A percentile compares a stretch with the other conserved stretches of the same genome.
Evolutionary conservation across 257 asterid species (phyloP).

Genomic region (Salvia splendens): DNA sequence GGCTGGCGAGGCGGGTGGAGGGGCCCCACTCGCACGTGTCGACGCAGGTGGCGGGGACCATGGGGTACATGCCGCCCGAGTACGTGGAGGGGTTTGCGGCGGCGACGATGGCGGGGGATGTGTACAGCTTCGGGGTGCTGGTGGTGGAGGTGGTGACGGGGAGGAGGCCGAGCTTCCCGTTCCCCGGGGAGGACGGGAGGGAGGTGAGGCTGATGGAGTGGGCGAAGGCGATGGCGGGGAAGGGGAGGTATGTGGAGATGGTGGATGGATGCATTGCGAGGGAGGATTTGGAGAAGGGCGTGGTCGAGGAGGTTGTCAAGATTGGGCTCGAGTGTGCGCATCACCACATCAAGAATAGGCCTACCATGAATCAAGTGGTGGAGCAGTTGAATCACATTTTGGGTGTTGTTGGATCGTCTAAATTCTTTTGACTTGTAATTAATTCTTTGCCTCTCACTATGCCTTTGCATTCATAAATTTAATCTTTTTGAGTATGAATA

Average conservation of each 20-base stretch:
- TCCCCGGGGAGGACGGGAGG: constrained; percentile 58
- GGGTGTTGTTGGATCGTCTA: too few species aligned
- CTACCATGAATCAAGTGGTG: constrained; percentile 40
- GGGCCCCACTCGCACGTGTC: constrained; percentile 76
- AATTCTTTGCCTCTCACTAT: too few species aligned
- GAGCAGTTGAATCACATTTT: too few species aligned
- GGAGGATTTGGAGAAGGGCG: constrained; percentile 40
- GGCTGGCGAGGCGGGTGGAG: constrained; percentile 70
- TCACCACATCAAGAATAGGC: constrained; percentile 51
- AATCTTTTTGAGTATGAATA: too few species aligned
- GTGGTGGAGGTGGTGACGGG: constrained; percentile 70
- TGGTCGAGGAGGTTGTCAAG: constrained; percentile 49
- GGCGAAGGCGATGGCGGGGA: constrained; percentile 47
- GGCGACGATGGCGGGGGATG: constrained; percentile 68
- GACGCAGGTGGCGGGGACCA: constrained; percentile 88
- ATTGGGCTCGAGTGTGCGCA: constrained; percentile 56
- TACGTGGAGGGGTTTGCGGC: constrained; percentile 57
- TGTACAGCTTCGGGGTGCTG: constrained; percentile 79
- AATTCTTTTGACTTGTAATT: too few species aligned
- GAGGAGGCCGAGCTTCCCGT: constrained; percentile 68
- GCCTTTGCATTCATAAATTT: too few species aligned
- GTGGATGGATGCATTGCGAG: constrained; percentile 51
- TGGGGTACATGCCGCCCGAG: constrained; percentile 98
- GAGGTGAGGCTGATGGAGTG: constrained; percentile 71
- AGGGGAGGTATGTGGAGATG: constrained; percentile 55